Base-by-base conservation (phyloP, 2,329 filamentous ascomycete genomes). In the Xylaria arbuscula region DNA sequence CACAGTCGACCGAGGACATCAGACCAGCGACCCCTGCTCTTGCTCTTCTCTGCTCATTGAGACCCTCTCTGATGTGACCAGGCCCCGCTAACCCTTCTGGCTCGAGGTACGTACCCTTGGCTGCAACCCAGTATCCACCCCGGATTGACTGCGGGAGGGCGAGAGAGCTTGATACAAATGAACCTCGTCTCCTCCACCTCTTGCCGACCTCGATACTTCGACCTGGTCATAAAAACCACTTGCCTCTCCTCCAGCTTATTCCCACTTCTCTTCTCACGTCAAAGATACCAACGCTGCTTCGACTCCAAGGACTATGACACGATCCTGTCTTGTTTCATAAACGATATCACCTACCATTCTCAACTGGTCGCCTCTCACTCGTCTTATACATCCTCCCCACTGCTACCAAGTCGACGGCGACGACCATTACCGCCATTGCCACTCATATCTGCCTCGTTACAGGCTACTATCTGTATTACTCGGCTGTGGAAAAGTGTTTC, bases 141-240 rank as follows among this genome's bases (percentile, higher is more conserved):
- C 73, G 56, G 68, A 69, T 64, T 66, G 54, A 68, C 53, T 67
- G 60, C 66, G 67, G 55, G 57, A 64, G 69, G 64, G 70, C 65
- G 70, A 72, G 72, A 69, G 68, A 71, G 71, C 74, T 76, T 75
- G 72, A 76, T 76, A 76, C 75, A 77, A 75, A 77, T 77, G 75
- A 75, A 75, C 74, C 72, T 75, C 74, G 50, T 73, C 74, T 76
- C 74, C 74, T 72, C 67, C 68, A 72, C 65, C 66, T 72, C 72
- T 71, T 69, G 56, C 65, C 38, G 56, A 64, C 70, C 65, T 66
- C 64, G 36, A 67, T 62, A 55, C 58, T 67, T 13, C 60, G 57
- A 34, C 50, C 50, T 66, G 60, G 56, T 67, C 64, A 70, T 69
- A 70, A 73, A 73, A 69, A 28, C 28, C 65, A 66, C 63, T 34